phyloP scores from a whole-genome alignment of 257 asterid species.

The Jacaranda copaia region DNA sequence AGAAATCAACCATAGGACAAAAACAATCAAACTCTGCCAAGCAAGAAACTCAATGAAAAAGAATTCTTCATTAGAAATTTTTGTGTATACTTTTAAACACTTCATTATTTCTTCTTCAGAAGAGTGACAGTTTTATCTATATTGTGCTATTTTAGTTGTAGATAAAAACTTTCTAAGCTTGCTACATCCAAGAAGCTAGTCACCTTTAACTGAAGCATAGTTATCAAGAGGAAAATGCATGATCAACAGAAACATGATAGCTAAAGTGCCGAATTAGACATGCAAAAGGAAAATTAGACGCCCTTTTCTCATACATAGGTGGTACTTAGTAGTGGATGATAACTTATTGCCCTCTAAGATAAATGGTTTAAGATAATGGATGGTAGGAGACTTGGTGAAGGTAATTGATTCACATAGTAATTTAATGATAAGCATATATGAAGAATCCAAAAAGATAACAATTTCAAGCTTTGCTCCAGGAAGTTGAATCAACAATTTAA shows the following conservation, averaged over 20 bases:
- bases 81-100: conserved; percentile 7
- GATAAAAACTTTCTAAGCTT: no score
- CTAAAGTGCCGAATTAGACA: no score
- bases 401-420: neutral
- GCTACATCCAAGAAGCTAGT: no score
- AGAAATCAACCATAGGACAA: conserved; percentile 42
- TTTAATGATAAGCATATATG: neutral
- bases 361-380: no score
- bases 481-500: neutral
- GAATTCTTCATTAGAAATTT: conserved; percentile 11
- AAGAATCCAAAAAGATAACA: neutral
- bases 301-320: neutral
- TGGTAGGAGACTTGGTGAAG: no score
- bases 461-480: neutral
- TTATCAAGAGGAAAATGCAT: no score
- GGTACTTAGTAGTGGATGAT: neutral
- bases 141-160: no score
- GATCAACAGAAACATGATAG: no score
- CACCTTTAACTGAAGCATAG: no score
- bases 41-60: conserved; percentile 21
- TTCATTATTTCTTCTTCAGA: no score
- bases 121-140: no score
- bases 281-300: neutral
- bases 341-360: neutral
- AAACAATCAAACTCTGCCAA: conserved; percentile 35